Evolutionary conservation across 2,329 filamentous ascomycete genomes (phyloP).

Genomic region (Arachnopeziza araneosa): DNA sequence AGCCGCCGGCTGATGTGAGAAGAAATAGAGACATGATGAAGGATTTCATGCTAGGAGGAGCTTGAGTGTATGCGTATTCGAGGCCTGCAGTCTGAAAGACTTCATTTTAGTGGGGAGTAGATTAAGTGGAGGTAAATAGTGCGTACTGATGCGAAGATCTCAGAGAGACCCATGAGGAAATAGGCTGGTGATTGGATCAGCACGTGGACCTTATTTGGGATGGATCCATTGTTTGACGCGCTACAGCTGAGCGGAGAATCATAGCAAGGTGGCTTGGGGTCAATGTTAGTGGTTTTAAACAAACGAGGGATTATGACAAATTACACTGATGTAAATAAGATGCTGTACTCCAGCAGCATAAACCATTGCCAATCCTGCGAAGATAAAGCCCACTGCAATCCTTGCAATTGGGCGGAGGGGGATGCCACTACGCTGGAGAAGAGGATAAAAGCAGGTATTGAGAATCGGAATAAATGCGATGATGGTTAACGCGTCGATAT

Average conservation of each 20-base stretch:
- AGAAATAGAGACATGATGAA: conserved; percentile 67
- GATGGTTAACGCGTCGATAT: conserved; percentile 55
- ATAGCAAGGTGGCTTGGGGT: conserved; percentile 45
- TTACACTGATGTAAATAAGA: conserved; percentile 49
- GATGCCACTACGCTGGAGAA: conserved; percentile 47
- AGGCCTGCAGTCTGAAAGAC: conserved; percentile 43
- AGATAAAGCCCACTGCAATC: conserved; percentile 58
- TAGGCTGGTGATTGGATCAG: conserved; percentile 42
- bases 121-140: neutral
- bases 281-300: neutral
- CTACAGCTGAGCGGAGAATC: conserved; percentile 27
- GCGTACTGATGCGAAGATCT: conserved; percentile 49
- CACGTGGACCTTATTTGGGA: conserved; percentile 43
- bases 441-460: conserved; percentile 50
- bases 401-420: conserved; percentile 52
- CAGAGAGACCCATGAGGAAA: conserved; percentile 48
- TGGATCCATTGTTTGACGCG: conserved; percentile 33
- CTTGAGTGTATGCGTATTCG: conserved; percentile 74
- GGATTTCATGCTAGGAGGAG: conserved; percentile 72
- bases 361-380: conserved; percentile 46
- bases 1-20: conserved; percentile 56
- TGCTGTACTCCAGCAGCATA: conserved; percentile 53
- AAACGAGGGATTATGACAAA: neutral
- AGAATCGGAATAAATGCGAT: conserved; percentile 51
- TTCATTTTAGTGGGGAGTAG: neutral